Conservation (phyloP, 306 rosid genomes). For the Rosa chinensis region DNA sequence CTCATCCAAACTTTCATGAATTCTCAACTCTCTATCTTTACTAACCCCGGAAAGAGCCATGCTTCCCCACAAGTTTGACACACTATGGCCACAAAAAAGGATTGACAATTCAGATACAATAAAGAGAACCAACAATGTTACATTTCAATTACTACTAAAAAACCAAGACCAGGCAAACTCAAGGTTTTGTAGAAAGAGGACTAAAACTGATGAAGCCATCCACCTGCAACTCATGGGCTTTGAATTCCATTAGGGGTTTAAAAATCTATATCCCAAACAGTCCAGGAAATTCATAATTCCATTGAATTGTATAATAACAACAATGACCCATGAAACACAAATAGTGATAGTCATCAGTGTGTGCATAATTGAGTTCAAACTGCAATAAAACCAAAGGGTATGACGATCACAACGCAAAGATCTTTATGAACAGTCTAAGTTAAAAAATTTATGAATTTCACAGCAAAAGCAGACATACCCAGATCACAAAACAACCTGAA, state of each 20-base stretch:
- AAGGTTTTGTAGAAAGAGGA: conserved; percentile 17
- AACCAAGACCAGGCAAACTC: conserved; percentile 9
- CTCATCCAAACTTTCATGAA: conserved; percentile 90
- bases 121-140: neutral
- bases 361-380: conserved; percentile 30
- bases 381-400: conserved; percentile 33
- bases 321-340: conserved; percentile 10
- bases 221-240: conserved; percentile 30
- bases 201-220: conserved; percentile 16
- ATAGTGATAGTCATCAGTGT: conserved; percentile 20
- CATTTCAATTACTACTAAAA: neutral
- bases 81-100: conserved; percentile 11
- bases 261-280: conserved; percentile 24
- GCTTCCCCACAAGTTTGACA: conserved; percentile 26
- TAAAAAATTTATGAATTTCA: conserved; percentile 14
- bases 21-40: conserved; percentile 57
- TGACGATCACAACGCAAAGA: conserved; percentile 33
- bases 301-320: conserved; percentile 3
- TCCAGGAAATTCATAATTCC: conserved; percentile 23
- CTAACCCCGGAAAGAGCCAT: conserved; percentile 67
- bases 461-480: conserved; percentile 32
- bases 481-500: conserved; percentile 53
- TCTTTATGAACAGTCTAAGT: conserved; percentile 32
- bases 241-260: conserved; percentile 21
- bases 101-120: conserved; percentile 24